These are phyloP conservation scores for Pseudocercospora crystallina DNA, from an alignment of 2,329 filamentous ascomycete species.

Conservation along the genomic window DNA sequence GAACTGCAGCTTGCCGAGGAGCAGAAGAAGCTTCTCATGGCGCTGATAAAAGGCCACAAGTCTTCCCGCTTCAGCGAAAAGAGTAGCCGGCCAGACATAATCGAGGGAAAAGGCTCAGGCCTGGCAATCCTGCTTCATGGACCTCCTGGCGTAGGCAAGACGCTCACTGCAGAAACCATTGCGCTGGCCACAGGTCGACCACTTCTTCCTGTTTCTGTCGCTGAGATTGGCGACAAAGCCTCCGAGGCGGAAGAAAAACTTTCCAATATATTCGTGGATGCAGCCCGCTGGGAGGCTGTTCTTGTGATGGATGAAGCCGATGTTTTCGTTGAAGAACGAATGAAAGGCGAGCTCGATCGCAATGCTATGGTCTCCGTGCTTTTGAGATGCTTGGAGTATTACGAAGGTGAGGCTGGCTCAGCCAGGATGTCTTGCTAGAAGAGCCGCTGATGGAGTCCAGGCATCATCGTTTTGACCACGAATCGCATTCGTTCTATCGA, in stretches of 20 bases:
- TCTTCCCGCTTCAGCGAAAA: too few relatives aligned
- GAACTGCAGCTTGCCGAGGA: constrained; percentile 12
- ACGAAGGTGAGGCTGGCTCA: too few relatives aligned
- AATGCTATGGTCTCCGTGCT: constrained; percentile 72
- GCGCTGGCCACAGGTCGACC: constrained; percentile 38
- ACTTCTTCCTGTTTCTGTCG: constrained; percentile 38
- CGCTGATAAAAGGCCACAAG: background rate
- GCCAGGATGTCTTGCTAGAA: too few relatives aligned
- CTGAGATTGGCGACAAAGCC: constrained; percentile 8
- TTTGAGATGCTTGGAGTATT: constrained; percentile 34
- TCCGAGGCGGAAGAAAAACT: constrained; percentile 6
- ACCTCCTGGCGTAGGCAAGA: constrained; percentile 41
- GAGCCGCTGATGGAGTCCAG: constrained; percentile 38
- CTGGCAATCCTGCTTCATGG: constrained; percentile 39
- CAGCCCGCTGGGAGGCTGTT: constrained; percentile 10
- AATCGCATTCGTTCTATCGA: constrained; percentile 40
- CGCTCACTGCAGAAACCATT: constrained; percentile 38
- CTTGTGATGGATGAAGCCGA: constrained; percentile 47
- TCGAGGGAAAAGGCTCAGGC: constrained; percentile 25
- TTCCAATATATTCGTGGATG: constrained; percentile 1
- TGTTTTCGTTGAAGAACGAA: constrained; percentile 75
- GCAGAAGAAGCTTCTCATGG: constrained; percentile 2
- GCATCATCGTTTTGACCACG: constrained; percentile 36
- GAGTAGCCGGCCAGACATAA: too few relatives aligned
- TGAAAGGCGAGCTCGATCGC: constrained; percentile 69